These are phyloP conservation scores for Ettlia oleoabundans DNA, from an alignment of 139 green algal species.

Conservation along the genomic window DNA sequence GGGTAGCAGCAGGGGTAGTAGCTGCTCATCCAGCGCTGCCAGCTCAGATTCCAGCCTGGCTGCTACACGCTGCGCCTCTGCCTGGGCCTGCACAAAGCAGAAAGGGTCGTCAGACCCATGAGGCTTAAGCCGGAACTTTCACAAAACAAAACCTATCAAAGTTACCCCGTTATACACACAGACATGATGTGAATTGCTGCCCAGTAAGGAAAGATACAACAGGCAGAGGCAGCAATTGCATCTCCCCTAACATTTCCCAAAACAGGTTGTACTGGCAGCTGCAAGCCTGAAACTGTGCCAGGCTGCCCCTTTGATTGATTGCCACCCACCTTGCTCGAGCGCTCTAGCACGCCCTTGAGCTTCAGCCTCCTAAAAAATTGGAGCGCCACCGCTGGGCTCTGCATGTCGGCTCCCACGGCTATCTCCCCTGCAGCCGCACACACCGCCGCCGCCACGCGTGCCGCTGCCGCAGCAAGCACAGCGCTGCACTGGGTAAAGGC, in stretches of 20 bases:
- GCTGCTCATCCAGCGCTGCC: background rate
- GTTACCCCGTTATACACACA: no score
- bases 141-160: no score
- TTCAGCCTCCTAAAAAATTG: constrained; percentile 39
- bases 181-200: no score
- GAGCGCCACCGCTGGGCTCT: constrained; percentile 3
- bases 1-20: constrained; percentile 26
- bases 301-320: no score
- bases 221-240: no score
- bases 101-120: background rate
- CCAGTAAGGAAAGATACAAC: background rate
- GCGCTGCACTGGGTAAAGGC: background rate
- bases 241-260: no score
- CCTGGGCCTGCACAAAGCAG: background rate
- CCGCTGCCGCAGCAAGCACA: background rate
- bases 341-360: constrained; percentile 34
- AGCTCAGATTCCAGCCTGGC: background rate
- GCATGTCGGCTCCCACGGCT: constrained; percentile 14
- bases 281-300: no score
- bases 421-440: background rate
- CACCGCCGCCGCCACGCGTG: constrained; percentile 6
- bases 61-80: background rate
- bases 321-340: constrained; percentile 15
- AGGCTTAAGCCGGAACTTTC: background rate
- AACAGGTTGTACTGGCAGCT: no score